Conservation (phyloP, 495 filamentous ascomycete genomes). For the Xylaria cubensis region DNA sequence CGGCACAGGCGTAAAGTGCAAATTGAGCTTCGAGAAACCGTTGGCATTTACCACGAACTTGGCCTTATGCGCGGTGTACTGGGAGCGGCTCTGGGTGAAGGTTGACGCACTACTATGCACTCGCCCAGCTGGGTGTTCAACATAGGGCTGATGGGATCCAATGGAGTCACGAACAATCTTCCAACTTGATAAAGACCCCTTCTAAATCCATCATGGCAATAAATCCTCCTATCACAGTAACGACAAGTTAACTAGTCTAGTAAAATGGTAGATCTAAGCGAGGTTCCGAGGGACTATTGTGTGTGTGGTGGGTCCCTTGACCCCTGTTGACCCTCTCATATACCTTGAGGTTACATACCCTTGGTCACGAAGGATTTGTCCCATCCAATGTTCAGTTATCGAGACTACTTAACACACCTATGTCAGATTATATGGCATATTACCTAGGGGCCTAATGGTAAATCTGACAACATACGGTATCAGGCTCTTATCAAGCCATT, state of each 20-base stretch:
- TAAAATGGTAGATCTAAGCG: slow-evolving; percentile 2
- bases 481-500: neutral
- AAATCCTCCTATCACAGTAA: neutral
- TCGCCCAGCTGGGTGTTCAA: neutral
- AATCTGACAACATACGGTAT: slow-evolving; percentile 5
- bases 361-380: too few relatives aligned
- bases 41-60: neutral
- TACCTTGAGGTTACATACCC: neutral
- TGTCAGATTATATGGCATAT: slow-evolving; percentile 1
- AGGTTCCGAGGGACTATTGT: slow-evolving; percentile 11
- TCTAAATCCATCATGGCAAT: neutral
- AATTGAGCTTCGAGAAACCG: neutral
- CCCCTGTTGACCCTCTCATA: slow-evolving; percentile 10
- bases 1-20: neutral
- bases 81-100: neutral
- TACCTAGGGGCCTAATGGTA: neutral
- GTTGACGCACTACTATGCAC: neutral
- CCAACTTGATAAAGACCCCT: slow-evolving; percentile 9
- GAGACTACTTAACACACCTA: neutral
- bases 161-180: slow-evolving; percentile 7
- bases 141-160: neutral
- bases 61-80: neutral
- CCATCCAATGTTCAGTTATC: too few relatives aligned
- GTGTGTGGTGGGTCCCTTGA: neutral
- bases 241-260: neutral